These are phyloP conservation scores for Naganishia kalamii DNA, from an alignment of 768 basidiomycete genomes.

Conservation along the genomic window DNA sequence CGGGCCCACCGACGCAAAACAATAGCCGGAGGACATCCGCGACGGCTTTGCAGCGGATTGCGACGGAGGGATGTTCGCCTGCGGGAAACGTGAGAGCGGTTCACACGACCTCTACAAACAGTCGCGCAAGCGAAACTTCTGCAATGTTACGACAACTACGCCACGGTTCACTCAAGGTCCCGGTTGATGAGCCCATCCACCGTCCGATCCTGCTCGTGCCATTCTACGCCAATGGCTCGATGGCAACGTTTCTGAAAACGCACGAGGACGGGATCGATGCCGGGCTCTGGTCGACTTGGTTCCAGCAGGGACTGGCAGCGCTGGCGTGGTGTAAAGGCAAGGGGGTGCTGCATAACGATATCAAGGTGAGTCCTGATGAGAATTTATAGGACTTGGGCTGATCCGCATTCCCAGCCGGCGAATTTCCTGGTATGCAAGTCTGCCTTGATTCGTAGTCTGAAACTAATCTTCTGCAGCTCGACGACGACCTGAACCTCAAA, in stretches of 20 bases:
- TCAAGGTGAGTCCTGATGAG: constrained; percentile 42
- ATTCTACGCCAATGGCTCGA: constrained; percentile 37
- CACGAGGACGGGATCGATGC: constrained; percentile 35
- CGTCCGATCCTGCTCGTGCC: constrained; percentile 40
- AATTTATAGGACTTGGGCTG: not conserved
- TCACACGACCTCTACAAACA: constrained; percentile 19
- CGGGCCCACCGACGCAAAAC: not conserved
- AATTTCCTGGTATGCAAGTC: constrained; percentile 1
- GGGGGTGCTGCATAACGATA: constrained; percentile 49
- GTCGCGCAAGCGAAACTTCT: constrained; percentile 30
- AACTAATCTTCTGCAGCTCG: constrained; percentile 29
- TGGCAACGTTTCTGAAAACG: constrained; percentile 37
- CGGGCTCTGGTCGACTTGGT: constrained; percentile 43
- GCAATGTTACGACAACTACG: constrained; percentile 12
- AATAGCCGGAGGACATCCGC: not conserved
- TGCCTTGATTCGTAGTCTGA: constrained; percentile 37
- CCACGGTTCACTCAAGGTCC: constrained; percentile 1
- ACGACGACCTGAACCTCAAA: constrained; percentile 38
- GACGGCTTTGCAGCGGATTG: not conserved
- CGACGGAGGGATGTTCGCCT: not conserved
- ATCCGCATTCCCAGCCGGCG: not conserved
- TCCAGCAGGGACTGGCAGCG: constrained; percentile 40
- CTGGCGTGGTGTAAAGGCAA: constrained; percentile 46
- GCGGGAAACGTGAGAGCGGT: not conserved
- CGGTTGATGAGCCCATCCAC: constrained; percentile 14